Evolutionary conservation across 2,329 filamentous ascomycete genomes (phyloP), one percentile per base, ranked within the genome.

Genomic region (Sclerotinia spermophila): DNA sequence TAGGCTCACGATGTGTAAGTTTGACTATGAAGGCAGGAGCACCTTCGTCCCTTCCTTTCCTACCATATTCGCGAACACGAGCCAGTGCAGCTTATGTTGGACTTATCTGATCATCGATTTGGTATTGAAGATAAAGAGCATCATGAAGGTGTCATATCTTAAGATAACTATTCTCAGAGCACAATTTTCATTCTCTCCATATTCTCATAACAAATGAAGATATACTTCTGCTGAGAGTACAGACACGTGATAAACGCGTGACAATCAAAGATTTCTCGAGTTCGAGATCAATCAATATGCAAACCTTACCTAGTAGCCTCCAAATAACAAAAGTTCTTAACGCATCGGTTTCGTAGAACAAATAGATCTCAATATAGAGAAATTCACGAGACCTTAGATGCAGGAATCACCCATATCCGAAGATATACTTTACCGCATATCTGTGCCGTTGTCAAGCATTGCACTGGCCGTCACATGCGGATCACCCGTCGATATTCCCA

Each of bases 201-300:
- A 5, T 40, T n/a, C 10, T 40, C 5, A 19, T 15, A 3, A 53
- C 7, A 30, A 30, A 33, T 40, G 45, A 65, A 21, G 62, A 40
- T 65, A 65, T 53, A 53, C 17, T 65, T 17, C n/a, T 5, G 38
- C 3, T 30, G 2, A 17, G 15, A 33, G 7, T 10, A 7, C 2
- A 42, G 10, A 4, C 62, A 66, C 62, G 62, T 66, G 62, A 66
- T 30, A 42, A 42, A 15, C 48, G n/a, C 45, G 62, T 53, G 62
- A 53, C 27, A 1, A 27, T 53, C 24, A 53, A 66, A 27, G n/a
- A 30, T 27, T 40, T 10, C 45, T 65, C 44, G 45, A 65, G 44
- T 40, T 40, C 33, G 15, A 53, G 61, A 65, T 35, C 3, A 8
- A 44, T 33, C 17, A 35, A 51, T 3, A 38, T 40, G 3, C 24